Percentiles rank a stretch among this genome's conserved stretches.
Evolutionary conservation across 257 asterid genomes (phyloP).

Genomic region (Ballota nigra): DNA sequence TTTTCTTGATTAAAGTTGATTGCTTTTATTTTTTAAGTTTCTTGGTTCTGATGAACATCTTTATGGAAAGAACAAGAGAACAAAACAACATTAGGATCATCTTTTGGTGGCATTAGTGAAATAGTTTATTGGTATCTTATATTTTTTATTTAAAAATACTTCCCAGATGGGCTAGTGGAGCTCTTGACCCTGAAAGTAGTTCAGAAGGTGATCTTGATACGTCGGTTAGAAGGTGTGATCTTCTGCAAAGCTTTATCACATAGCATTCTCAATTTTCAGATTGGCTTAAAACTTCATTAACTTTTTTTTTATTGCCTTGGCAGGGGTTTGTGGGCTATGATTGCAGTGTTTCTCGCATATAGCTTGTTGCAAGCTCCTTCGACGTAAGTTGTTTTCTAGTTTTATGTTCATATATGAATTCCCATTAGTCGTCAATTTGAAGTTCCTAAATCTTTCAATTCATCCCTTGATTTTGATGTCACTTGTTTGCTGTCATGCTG

Average conservation of each 20-base stretch:
- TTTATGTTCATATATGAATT: neutral
- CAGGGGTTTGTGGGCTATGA: slow-evolving; percentile 98
- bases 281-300: neutral
- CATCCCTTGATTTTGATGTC: neutral
- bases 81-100: neutral
- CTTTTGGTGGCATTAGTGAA: neutral
- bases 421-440: slow-evolving; percentile 2
- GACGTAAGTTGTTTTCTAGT: slow-evolving; percentile 56
- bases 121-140: neutral
- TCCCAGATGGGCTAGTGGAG: slow-evolving; percentile 96
- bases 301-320: slow-evolving; percentile 25
- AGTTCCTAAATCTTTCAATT: neutral
- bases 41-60: neutral
- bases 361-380: slow-evolving; percentile 98
- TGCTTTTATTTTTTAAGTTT: neutral
- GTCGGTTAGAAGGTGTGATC: slow-evolving; percentile 85
- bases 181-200: slow-evolving; percentile 70
- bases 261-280: neutral
- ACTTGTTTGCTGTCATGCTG: neutral
- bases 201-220: slow-evolving; percentile 50
- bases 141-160: slow-evolving; percentile 19
- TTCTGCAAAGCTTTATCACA: neutral
- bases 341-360: slow-evolving; percentile 89
- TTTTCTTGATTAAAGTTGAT: neutral
- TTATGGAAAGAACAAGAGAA: neutral